Base-by-base conservation (phyloP, 1,284 basidiomycete genomes). In the Tilletia walkeri region DNA sequence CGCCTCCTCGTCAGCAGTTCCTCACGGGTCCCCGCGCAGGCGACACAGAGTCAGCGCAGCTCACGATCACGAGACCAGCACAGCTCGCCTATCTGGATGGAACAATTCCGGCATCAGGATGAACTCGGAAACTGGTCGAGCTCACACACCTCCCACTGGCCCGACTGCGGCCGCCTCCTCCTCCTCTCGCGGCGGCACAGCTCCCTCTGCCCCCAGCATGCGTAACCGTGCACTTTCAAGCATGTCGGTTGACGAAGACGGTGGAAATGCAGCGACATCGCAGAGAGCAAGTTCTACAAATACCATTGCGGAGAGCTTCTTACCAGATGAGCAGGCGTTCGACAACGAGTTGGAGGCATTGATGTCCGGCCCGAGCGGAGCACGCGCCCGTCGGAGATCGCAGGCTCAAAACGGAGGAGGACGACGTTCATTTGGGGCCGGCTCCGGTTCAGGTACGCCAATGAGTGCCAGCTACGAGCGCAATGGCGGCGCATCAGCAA, bases 201-300 rank as follows among this genome's bases (percentile, higher is more conserved):
- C 41, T 45, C 41, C 41, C 41, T 45, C 41, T 45, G 41, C 9
- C 41, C 41, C 41, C 12, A 63, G 3, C 59, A 10, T 63, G 5
- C 59, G 36, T 5, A 38, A 14, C 41, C 59, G 59, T 1, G 36
- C 59, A 9, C 30, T 36, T 3, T 63, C 59, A 39, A 63, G 59
- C 59, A 63, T 63, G 59, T 63, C 59, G 12, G 36, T 63, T 36
- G 59, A 63, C 20, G 50, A 53, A 10, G 20, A 53, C 50, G 16
- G 2, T 53, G 50, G 16, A 5, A 9, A 24, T 24, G 18, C 20
- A 18, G 16, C 50, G 20, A 7, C 16, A 53, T 6, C 18, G 12
- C 20, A n/a, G 7, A 18, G 50, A 10, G 50, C 50, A 53, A 18
- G 12, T 53, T 6, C 50, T 6, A 53, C 50, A 18, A 24, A 53